Evolutionary conservation across 768 basidiomycete species (phyloP), one percentile per base, ranked within the genome.

Genomic region (Hysterangium stoloniferum): DNA sequence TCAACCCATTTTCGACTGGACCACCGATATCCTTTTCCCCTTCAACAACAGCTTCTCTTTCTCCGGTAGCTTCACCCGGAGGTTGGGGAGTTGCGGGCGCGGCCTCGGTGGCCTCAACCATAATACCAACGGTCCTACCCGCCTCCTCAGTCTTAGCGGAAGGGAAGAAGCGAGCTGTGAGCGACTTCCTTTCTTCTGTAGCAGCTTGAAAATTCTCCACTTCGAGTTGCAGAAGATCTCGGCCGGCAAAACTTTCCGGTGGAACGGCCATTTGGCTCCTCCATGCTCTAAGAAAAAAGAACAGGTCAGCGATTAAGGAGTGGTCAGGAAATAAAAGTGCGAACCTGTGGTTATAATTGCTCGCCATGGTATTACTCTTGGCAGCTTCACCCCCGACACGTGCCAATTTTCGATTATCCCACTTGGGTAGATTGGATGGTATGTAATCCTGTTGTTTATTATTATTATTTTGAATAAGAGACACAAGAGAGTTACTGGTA

Each of bases 321-420:
- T 2, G 7, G 19, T 44, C 19, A 44, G n/a, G 2, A 44, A 47
- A 22, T 3, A 45, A 31, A 28, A 17, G 15, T 28, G 35, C 44
- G 19, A 15, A 52, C 50, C 45, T 43, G 13, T 28, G 24, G 28
- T 52, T 33, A 34, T 45, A 52, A 20, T 52, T 54, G 20, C 48
- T 31, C 8, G 53, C 53, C 6, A 54, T 49, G 20, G 53, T 43
- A 9, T 38, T 52, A 35, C 53, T 54, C 6, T 22, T n/a, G 22
- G 53, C 53, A 24, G 35, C 37, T 29, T 54, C 38, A 19, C 35
- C 35, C 33, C 32, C 29, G 7, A 54, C 43, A 22, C 53, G 37
- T 12, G 50, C 17, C 29, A 51, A 17, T 32, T 54, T 54, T 13
- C 50, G 50, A 24, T 20, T 24, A 13, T 47, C 29, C 29, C 29